Conservation (phyloP, 1,139 yeast species). For the Fermentozyma sake region DNA sequence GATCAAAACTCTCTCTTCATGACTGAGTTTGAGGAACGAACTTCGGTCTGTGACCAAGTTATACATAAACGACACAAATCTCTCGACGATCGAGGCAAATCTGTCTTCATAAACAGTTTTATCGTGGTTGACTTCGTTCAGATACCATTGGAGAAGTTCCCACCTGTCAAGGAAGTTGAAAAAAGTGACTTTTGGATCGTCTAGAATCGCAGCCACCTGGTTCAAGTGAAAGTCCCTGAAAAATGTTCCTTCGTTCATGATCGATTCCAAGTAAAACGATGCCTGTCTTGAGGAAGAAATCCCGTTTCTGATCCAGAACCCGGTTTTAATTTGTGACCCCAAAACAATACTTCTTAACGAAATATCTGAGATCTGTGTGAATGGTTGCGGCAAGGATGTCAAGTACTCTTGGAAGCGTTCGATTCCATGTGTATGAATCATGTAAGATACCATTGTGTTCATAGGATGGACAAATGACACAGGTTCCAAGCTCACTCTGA, state of each 20-base stretch:
- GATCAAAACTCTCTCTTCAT: conserved; percentile 18
- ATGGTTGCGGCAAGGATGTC: conserved; percentile 17
- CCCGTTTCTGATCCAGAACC: conserved; percentile 92
- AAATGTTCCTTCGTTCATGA: conserved; percentile 33
- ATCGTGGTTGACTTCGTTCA: conserved; percentile 28
- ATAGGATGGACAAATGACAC: conserved; percentile 59
- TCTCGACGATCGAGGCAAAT: conserved; percentile 46
- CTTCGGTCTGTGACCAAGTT: conserved; percentile 53
- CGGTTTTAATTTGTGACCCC: conserved; percentile 69
- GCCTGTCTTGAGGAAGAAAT: conserved; percentile 47
- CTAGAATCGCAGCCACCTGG: conserved; percentile 49
- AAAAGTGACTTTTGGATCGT: conserved; percentile 40
- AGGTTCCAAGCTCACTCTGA: conserved; percentile 44
- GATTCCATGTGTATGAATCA: conserved; percentile 31
- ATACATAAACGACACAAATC: conserved; percentile 52
- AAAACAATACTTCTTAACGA: conserved; percentile 62
- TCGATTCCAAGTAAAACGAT: conserved; percentile 26
- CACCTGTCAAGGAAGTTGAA: conserved; percentile 54
- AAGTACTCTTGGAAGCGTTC: conserved; percentile 14
- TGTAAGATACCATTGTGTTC: conserved; percentile 46
- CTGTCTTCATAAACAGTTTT: conserved; percentile 57
- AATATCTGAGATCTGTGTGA: conserved; percentile 47
- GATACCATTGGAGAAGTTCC: conserved; percentile 55
- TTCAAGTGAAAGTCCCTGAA: conserved; percentile 51
- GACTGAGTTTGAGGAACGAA: conserved; percentile 30